A percentile compares a stretch with the other conserved stretches of the same genome.
Conservation (phyloP, 75 land plant species). For the Sequoia sempervirens region DNA sequence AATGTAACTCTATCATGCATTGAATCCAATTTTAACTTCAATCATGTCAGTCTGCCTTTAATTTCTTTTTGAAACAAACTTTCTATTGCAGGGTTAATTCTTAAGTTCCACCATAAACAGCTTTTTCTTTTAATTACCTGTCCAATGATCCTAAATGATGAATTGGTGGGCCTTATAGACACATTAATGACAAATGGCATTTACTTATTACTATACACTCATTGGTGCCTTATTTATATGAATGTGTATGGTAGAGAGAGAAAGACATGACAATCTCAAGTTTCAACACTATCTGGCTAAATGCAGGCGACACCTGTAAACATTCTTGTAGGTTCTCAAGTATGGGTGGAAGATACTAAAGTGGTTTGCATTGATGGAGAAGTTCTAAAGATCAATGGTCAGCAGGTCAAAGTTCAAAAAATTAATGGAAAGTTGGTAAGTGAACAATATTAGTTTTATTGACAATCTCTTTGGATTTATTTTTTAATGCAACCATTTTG, state of each 20-base stretch:
- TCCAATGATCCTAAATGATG: neutral
- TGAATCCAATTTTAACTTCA: neutral
- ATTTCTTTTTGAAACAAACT: neutral
- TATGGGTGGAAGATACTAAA: too few species aligned
- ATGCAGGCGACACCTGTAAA: too few species aligned
- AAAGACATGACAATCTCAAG: neutral
- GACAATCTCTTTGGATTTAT: neutral
- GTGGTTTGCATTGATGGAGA: slow-evolving; percentile 93
- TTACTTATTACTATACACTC: neutral
- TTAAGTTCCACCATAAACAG: neutral
- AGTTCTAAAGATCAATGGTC: slow-evolving; percentile 68
- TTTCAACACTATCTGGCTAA: too few species aligned
- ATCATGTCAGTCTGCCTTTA: neutral
- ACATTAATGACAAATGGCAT: neutral
- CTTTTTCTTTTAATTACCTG: neutral
- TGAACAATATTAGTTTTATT: slow-evolving; percentile 3
- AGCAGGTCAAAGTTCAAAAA: slow-evolving; percentile 50
- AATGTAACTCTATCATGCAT: neutral
- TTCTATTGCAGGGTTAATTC: neutral
- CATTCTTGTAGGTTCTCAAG: too few species aligned
- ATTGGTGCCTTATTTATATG: neutral
- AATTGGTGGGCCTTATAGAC: neutral
- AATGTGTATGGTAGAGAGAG: neutral
- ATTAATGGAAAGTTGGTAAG: slow-evolving; percentile 68
- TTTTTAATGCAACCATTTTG: neutral